These are phyloP conservation scores for Eurotiales sp. DNA, from an alignment of 2,329 filamentous ascomycete genomes.

Conservation along the genomic window DNA sequence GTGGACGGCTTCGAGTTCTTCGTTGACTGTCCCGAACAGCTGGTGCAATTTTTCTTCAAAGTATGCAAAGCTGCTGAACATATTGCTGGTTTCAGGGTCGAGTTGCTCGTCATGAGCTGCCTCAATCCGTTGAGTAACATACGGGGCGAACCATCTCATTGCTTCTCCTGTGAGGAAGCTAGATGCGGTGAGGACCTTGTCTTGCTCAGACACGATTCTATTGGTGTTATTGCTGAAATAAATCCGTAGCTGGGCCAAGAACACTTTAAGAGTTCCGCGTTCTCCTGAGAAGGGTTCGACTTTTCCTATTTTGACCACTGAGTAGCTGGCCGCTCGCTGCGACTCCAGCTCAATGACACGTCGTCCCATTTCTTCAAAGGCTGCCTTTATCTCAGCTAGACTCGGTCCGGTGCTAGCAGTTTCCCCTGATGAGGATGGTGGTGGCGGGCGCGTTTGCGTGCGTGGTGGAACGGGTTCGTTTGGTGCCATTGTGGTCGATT, in stretches of 20 bases:
- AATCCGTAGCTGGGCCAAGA: too few relatives aligned
- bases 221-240: too few relatives aligned
- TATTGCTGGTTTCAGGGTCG: neutral
- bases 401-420: too few relatives aligned
- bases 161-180: neutral
- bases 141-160: neutral
- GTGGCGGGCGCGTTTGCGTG: too few relatives aligned
- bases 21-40: neutral
- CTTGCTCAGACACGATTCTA: neutral
- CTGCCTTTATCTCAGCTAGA: too few relatives aligned
- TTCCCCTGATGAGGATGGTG: too few relatives aligned
- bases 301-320: neutral
- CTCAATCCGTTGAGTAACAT: neutral
- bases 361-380: too few relatives aligned
- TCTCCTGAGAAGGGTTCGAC: neutral
- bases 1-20: neutral
- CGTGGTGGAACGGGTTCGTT: too few relatives aligned
- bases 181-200: neutral
- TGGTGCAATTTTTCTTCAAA: neutral
- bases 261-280: too few relatives aligned
- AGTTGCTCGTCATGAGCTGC: neutral
- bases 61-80: neutral
- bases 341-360: too few relatives aligned
- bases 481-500: too few relatives aligned
- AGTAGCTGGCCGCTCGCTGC: too few relatives aligned